phyloP scores from a whole-genome alignment of 192 early-diverging fungal species.

The Coemansia sp. region DNA sequence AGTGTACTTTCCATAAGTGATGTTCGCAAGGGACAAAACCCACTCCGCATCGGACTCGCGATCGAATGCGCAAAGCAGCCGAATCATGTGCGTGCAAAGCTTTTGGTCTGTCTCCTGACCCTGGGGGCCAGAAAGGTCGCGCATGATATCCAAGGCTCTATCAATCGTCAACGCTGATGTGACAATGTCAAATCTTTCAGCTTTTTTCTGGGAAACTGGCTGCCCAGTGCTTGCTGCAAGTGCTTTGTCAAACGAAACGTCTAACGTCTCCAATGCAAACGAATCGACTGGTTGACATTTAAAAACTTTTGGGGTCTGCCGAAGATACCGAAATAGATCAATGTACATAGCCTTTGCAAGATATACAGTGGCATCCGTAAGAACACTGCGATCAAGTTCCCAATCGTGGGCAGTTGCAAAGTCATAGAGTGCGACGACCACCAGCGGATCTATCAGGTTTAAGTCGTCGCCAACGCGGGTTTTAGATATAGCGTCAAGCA shows the following conservation, averaged over 20 bases:
- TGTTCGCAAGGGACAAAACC: slow-evolving; percentile 16
- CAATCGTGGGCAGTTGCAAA: slow-evolving; percentile 16
- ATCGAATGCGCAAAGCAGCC: slow-evolving; percentile 21
- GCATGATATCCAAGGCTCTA: slow-evolving; percentile 13
- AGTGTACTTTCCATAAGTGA: slow-evolving; percentile 4
- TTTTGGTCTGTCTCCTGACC: not conserved
- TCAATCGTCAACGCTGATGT: not conserved
- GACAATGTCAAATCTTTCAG: not conserved
- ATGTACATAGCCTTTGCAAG: slow-evolving; percentile 11
- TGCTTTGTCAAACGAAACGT: not conserved
- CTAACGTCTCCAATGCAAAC: not conserved
- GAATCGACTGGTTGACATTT: not conserved
- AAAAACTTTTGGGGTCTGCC: not conserved
- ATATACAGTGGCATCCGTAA: slow-evolving; percentile 20
- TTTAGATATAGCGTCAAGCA: slow-evolving; percentile 31
- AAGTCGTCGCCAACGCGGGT: not conserved
- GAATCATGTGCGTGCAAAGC: slow-evolving; percentile 10
- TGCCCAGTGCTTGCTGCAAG: not conserved
- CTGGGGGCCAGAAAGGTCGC: not conserved
- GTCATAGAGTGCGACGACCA: slow-evolving; percentile 16
- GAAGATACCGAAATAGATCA: not conserved
- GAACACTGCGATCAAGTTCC: slow-evolving; percentile 13
- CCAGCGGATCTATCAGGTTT: slow-evolving; percentile 10
- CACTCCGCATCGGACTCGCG: slow-evolving; percentile 24
- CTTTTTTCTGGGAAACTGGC: not conserved